A percentile compares a stretch with the other conserved stretches of the same genome.
phyloP scores from a whole-genome alignment of 768 basidiomycete genomes.

The Boletus tomentosulus region DNA sequence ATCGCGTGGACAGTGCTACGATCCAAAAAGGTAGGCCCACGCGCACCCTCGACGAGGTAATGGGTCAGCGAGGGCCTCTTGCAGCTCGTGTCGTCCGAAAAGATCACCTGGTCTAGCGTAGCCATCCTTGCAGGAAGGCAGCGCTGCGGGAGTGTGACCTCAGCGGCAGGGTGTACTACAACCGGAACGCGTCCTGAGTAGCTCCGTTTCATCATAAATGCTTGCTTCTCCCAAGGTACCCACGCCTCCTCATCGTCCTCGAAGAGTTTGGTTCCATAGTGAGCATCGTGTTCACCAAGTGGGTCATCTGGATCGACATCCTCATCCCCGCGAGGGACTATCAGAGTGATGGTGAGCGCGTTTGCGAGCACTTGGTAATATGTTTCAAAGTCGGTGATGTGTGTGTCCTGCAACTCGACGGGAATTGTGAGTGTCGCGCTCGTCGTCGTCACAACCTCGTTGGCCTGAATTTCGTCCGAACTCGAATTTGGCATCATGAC shows the following conservation, averaged over 20 bases:
- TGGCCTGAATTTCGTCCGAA: slow-evolving; percentile 1
- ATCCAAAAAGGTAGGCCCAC: slow-evolving; percentile 18
- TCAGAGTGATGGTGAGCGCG: neutral
- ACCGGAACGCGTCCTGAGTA: slow-evolving; percentile 1
- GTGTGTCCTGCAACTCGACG: neutral
- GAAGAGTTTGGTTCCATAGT: neutral
- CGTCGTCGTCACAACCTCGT: slow-evolving; percentile 4
- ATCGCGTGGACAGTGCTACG: neutral
- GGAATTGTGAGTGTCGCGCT: slow-evolving; percentile 6
- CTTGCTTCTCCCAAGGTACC: slow-evolving; percentile 16
- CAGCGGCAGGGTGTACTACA: slow-evolving; percentile 1
- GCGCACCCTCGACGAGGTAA: slow-evolving; percentile 18
- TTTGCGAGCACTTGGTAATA: slow-evolving; percentile 13
- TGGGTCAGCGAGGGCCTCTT: slow-evolving; percentile 3
- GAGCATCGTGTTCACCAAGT: neutral
- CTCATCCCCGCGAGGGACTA: neutral
- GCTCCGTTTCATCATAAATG: neutral
- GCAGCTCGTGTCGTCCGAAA: neutral
- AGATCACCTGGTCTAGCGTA: slow-evolving; percentile 2
- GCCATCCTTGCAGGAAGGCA: neutral
- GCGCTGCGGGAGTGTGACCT: too few species aligned
- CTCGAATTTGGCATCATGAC: slow-evolving; percentile 9
- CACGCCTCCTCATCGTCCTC: slow-evolving; percentile 16
- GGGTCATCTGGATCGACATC: slow-evolving; percentile 6
- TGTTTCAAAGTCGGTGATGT: slow-evolving; percentile 9